Evolutionary conservation across 345 rosid genomes (phyloP), one percentile per base, ranked within the genome.

Genomic region (Brassica juncea): DNA sequence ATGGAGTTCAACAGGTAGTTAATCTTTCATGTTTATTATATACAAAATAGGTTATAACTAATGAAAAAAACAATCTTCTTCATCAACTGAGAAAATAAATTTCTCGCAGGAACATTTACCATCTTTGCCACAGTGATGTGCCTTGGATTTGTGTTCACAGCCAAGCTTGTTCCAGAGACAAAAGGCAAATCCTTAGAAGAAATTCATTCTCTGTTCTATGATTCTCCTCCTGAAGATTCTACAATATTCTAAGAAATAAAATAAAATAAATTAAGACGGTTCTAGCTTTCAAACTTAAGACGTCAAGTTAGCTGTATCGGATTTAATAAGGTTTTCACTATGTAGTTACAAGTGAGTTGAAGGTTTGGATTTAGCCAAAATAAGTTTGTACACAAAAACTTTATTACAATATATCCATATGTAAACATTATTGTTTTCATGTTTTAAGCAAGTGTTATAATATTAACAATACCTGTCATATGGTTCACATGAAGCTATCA

Each of bases 131-230:
- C 14, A 42, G 49, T 42, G 49, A 42, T 2, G 3, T 10, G 58
- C 0, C 12, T 59, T 5, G 85, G 87, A 25, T 77, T 84, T 10
- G n/a, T 85, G 35, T 85, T 84, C 64, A 81, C 72, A 2, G 82
- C 72, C 2, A 84, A 83, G 79, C 37, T 81, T 66, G 87, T 87
- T 35, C 89, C 89, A 0, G 90, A 87, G 85, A 87, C 88, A 7
- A 87, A 87, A 77, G 90, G 89, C 4, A 78, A 84, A 72, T 78
- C 81, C 6, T 76, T 87, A 2, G 87, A 88, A 82, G 87, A 85
- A 39, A 83, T 88, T 5, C 88, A 86, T 23, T 80, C 81, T 60
- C 52, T 64, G 47, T 31, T 73, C 49, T 59, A 68, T 12, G 11
- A 60, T 44, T 68, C 63, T 35, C 52, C 10, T 30, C 74, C 14